Evolutionary conservation across 305 asterid genomes (phyloP), one percentile per base, ranked within the genome.

Genomic region (Fraxinus latifolia): DNA sequence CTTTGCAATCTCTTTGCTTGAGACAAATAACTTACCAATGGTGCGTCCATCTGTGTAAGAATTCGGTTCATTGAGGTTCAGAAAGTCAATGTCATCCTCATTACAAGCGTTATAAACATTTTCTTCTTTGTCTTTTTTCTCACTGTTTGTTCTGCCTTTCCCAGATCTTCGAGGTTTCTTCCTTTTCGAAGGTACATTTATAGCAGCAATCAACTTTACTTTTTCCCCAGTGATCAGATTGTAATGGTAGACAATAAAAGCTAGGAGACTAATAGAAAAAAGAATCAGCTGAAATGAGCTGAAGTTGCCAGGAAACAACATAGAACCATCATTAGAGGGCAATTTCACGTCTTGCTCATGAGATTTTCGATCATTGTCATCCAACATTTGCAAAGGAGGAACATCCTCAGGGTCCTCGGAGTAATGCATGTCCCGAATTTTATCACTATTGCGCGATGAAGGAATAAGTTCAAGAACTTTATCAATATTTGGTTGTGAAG

Each of bases 1-100:
- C 89, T 91, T 94, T 60, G 91, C 99, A 78, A 95, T 94, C 91
- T 90, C 96, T 82, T 89, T 88, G 79, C 82, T 82, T 55, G 93
- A 91, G 82, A 94, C 93, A 88, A 90, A 86, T 81, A 95, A 86
- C 86, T 91, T 95, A 83, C 99, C 98, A 74, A 95, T 87, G 73
- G 81, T 84, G 68, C 91, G 97, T 34, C 92, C 99, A 85, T 84
- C 93, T 78, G 82, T 78, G 85, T 50, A 27, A 73, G 88, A 79
- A 84, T 82, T 78, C 71, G 89, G 90, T 80, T 79, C 84, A 81
- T 86, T 88, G 60, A 91, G 90, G 82, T 89, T 90, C 83, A 83
- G 85, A 81, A 91, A 85, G 86, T 84, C 84, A 84, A 50, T 82
- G 77, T 78, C 90, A 82, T 77, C 82, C 70, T 78, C 89, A 75